phyloP scores from a whole-genome alignment of 2,329 filamentous ascomycete species.

The Fusarium longipes region DNA sequence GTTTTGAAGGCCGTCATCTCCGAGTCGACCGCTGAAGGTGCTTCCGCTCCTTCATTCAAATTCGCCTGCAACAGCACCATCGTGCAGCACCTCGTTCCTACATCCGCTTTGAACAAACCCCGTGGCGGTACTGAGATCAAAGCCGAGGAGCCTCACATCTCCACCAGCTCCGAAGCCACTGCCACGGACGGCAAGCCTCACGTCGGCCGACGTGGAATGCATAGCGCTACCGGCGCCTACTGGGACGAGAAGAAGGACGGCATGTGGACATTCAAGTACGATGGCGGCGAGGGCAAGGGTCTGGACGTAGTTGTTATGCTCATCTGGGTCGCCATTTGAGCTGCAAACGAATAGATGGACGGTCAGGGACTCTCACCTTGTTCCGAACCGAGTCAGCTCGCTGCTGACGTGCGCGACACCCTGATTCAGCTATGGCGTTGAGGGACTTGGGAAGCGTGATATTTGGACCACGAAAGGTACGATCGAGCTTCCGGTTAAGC shows the following conservation, averaged over 20 bases:
- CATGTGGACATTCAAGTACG: slow-evolving; percentile 91
- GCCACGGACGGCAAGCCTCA: slow-evolving; percentile 74
- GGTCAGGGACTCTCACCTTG: slow-evolving; percentile 12
- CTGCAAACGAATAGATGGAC: neutral
- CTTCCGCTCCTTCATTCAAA: slow-evolving; percentile 78
- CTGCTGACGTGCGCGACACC: slow-evolving; percentile 36
- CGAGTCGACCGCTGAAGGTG: slow-evolving; percentile 71
- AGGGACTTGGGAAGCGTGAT: slow-evolving; percentile 44
- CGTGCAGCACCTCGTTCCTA: slow-evolving; percentile 88
- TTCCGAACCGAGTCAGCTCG: slow-evolving; percentile 22
- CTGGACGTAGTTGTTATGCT: slow-evolving; percentile 77
- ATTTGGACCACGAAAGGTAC: slow-evolving; percentile 43
- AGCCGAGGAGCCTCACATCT: slow-evolving; percentile 63
- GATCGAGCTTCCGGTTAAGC: slow-evolving; percentile 42
- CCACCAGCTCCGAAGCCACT: slow-evolving; percentile 64
- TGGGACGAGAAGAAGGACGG: slow-evolving; percentile 93
- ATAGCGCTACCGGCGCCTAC: slow-evolving; percentile 85
- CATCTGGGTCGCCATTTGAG: slow-evolving; percentile 80
- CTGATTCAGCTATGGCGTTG: slow-evolving; percentile 47
- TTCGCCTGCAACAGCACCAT: slow-evolving; percentile 98
- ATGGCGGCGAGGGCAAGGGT: slow-evolving; percentile 73
- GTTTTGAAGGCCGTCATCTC: slow-evolving; percentile 83
- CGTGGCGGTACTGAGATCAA: slow-evolving; percentile 61
- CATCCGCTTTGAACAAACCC: slow-evolving; percentile 71
- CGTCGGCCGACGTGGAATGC: slow-evolving; percentile 89